These are phyloP conservation scores for Penicillium brevicompactum DNA, from an alignment of 2,329 filamentous ascomycete genomes.

Conservation along the genomic window DNA sequence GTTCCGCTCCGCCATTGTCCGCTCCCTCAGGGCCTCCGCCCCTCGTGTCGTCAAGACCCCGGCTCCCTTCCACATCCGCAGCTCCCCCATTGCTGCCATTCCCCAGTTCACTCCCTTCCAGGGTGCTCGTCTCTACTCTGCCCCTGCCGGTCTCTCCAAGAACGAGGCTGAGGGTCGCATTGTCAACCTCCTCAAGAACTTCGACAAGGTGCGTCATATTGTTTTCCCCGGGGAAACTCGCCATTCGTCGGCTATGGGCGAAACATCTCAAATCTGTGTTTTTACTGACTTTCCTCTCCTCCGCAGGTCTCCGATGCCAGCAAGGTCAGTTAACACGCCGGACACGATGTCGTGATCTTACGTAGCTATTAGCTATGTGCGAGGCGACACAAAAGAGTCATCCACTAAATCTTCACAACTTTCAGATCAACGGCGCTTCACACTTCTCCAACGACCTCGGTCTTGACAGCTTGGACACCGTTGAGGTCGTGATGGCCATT, in stretches of 20 bases:
- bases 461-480: constrained; percentile 94
- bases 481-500: constrained; percentile 99
- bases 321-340: constrained; percentile 38
- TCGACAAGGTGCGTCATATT: constrained; percentile 78
- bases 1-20: constrained; percentile 86
- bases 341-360: constrained; percentile 3
- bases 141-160: constrained; percentile 74
- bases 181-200: constrained; percentile 88
- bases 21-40: constrained; percentile 65
- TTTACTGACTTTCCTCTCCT: constrained; percentile 8
- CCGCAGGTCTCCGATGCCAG: constrained; percentile 40
- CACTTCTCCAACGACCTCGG: constrained; percentile 98
- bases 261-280: not conserved
- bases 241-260: not conserved
- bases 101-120: constrained; percentile 65
- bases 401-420: constrained; percentile 26
- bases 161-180: constrained; percentile 89
- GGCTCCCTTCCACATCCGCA: constrained; percentile 62
- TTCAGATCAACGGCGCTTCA: constrained; percentile 75
- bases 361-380: constrained; percentile 1
- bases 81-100: constrained; percentile 60
- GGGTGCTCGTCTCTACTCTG: constrained; percentile 82
- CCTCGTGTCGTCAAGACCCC: constrained; percentile 56
- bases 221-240: constrained; percentile 7
- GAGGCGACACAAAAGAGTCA: constrained; percentile 9